Conservation (phyloP, 75 land plant genomes). For the Cunninghamia lanceolata region DNA sequence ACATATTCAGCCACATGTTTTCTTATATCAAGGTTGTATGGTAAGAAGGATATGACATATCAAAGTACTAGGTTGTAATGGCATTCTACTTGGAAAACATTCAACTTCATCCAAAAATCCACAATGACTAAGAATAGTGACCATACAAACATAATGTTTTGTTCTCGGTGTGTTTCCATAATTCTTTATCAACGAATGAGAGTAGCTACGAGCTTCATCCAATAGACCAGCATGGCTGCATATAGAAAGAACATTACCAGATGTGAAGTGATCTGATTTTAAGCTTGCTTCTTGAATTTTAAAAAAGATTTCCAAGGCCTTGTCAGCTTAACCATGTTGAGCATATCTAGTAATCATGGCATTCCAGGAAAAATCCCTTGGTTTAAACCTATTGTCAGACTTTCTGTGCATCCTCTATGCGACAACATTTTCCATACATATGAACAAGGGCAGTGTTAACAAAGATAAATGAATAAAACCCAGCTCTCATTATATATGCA, state of each 20-base stretch:
- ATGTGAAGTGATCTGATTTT: not conserved
- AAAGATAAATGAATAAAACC: too few relatives aligned
- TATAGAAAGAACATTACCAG: not conserved
- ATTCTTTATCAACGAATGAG: too few relatives aligned
- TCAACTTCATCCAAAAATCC: too few relatives aligned
- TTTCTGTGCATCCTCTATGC: too few relatives aligned
- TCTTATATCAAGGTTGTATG: too few relatives aligned
- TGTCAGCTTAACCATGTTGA: not conserved
- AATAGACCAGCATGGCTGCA: not conserved
- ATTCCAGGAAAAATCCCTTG: too few relatives aligned
- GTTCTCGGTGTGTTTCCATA: too few relatives aligned
- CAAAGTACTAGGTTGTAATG: not conserved
- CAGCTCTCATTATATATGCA: too few relatives aligned
- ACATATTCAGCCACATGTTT: too few relatives aligned
- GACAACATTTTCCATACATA: constrained; percentile 10
- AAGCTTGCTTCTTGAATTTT: not conserved
- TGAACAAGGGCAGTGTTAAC: constrained; percentile 19
- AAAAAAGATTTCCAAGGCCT: not conserved
- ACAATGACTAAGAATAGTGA: too few relatives aligned
- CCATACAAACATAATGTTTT: too few relatives aligned
- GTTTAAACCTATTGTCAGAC: too few relatives aligned
- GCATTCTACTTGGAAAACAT: not conserved
- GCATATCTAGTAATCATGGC: not conserved
- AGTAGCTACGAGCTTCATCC: not conserved
- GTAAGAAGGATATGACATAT: not conserved